These are phyloP conservation scores for Dillenia turbinata DNA, from an alignment of 164 flowering plant species.

Conservation along the genomic window DNA sequence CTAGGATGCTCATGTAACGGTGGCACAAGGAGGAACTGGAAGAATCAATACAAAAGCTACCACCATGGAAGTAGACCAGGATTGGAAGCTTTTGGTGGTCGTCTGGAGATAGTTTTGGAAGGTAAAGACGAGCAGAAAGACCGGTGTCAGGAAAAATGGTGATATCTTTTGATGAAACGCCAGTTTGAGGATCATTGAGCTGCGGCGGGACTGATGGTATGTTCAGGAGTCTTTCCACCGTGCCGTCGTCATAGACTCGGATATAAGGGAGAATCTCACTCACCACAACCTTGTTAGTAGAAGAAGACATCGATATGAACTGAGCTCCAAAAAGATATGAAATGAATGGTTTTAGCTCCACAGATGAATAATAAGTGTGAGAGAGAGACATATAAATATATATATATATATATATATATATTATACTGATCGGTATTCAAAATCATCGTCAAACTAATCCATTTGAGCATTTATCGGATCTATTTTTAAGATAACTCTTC, in stretches of 20 bases:
- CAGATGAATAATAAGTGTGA: too few species aligned
- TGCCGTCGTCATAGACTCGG: constrained; percentile 40
- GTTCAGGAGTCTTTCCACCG: constrained; percentile 25
- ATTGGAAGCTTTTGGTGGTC: constrained; percentile 28
- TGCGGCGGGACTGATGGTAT: constrained; percentile 20
- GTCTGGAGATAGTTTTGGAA: constrained; percentile 28
- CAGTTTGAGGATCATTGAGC: constrained; percentile 22
- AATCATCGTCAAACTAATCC: too few species aligned
- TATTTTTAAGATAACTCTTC: too few species aligned
- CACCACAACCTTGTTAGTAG: constrained; percentile 13
- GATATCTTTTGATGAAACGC: constrained; percentile 48
- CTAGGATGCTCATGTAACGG: constrained; percentile 24
- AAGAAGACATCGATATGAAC: background rate
- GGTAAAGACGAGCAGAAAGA: constrained; percentile 37
- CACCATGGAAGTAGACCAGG: constrained; percentile 55
- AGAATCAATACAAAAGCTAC: constrained; percentile 45
- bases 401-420: too few species aligned
- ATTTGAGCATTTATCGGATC: too few species aligned
- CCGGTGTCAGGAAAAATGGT: constrained; percentile 11
- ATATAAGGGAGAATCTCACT: constrained; percentile 29
- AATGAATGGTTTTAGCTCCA: too few species aligned
- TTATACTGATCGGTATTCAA: too few species aligned
- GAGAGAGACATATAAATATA: too few species aligned
- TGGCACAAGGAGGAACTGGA: constrained; percentile 29
- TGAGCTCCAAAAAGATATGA: too few species aligned